Conservation (phyloP, 768 basidiomycete species). For the Suillus discolor region DNA sequence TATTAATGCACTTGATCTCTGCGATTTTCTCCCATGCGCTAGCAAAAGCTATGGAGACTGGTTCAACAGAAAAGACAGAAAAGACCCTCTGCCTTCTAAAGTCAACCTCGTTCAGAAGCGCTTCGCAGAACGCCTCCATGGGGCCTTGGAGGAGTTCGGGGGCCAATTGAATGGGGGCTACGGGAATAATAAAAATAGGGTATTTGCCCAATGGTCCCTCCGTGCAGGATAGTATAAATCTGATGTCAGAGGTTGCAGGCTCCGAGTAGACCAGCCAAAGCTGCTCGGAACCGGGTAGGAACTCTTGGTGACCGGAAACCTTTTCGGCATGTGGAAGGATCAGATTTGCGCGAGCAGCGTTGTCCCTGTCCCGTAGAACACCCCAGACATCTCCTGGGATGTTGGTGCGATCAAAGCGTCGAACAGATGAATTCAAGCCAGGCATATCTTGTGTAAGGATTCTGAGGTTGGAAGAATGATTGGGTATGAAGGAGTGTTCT, state of each 20-base stretch:
- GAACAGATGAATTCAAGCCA: slow-evolving; percentile 8
- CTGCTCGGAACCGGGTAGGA: slow-evolving; percentile 26
- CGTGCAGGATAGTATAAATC: slow-evolving; percentile 51
- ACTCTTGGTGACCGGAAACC: slow-evolving; percentile 32
- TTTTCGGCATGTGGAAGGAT: slow-evolving; percentile 54
- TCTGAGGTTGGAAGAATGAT: slow-evolving; percentile 14
- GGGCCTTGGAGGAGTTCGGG: slow-evolving; percentile 38
- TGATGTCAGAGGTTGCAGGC: slow-evolving; percentile 35
- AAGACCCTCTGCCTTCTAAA: slow-evolving; percentile 48
- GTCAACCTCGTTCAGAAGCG: slow-evolving; percentile 31
- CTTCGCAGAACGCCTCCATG: slow-evolving; percentile 38
- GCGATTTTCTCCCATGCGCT: slow-evolving; percentile 46
- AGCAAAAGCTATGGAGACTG: slow-evolving; percentile 45
- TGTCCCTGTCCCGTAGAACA: slow-evolving; percentile 20
- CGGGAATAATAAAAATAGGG: slow-evolving; percentile 54
- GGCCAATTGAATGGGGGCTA: slow-evolving; percentile 26
- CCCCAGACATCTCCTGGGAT: slow-evolving; percentile 33
- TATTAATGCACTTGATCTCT: slow-evolving; percentile 36
- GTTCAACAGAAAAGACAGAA: slow-evolving; percentile 59
- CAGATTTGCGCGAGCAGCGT: slow-evolving; percentile 45
- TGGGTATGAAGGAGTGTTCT: slow-evolving; percentile 13
- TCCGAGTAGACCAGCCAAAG: slow-evolving; percentile 54
- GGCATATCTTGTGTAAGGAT: slow-evolving; percentile 23
- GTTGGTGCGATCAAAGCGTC: slow-evolving; percentile 16
- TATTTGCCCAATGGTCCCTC: slow-evolving; percentile 46